Percentiles rank a stretch among this genome's conserved stretches.
Conservation (phyloP, 129 eudicot genomes). For the Lactuca saligna region DNA sequence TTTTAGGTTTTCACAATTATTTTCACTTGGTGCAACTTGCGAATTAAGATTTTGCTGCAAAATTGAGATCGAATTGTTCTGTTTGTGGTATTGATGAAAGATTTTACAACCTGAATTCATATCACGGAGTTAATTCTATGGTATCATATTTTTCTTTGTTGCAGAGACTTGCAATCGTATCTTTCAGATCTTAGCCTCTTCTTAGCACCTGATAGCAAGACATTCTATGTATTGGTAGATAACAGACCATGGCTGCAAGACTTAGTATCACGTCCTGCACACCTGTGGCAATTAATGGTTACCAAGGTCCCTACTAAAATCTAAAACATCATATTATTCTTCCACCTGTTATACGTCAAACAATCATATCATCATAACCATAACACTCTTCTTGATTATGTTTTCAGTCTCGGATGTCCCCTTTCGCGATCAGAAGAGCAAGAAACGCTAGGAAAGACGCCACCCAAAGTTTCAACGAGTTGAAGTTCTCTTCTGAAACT, state of each 20-base stretch:
- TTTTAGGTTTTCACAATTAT: not conserved
- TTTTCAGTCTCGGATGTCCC: constrained; percentile 86
- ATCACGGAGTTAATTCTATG: constrained; percentile 2
- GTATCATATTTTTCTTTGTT: constrained; percentile 28
- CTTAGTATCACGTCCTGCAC: constrained; percentile 89
- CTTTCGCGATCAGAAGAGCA: constrained; percentile 77
- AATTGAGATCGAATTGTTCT: not conserved
- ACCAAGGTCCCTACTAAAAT: constrained; percentile 58
- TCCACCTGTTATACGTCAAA: not conserved
- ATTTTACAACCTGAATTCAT: not conserved
- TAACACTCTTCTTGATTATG: constrained; percentile 4
- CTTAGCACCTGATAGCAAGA: constrained; percentile 72
- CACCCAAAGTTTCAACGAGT: constrained; percentile 30
- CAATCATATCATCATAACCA: not conserved
- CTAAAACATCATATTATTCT: not conserved
- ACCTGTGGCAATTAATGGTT: constrained; percentile 95
- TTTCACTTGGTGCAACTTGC: constrained; percentile 2
- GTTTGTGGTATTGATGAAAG: not conserved
- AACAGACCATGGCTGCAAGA: constrained; percentile 87
- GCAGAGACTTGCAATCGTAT: constrained; percentile 93
- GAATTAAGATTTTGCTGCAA: not conserved
- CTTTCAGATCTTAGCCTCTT: constrained; percentile 87
- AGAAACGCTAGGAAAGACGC: constrained; percentile 52
- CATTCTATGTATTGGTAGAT: constrained; percentile 82
- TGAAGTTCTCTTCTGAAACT: constrained; percentile 27